Base-by-base conservation (phyloP, 2,329 filamentous ascomycete species). In the Hymenotorrendiella dingleyae region DNA sequence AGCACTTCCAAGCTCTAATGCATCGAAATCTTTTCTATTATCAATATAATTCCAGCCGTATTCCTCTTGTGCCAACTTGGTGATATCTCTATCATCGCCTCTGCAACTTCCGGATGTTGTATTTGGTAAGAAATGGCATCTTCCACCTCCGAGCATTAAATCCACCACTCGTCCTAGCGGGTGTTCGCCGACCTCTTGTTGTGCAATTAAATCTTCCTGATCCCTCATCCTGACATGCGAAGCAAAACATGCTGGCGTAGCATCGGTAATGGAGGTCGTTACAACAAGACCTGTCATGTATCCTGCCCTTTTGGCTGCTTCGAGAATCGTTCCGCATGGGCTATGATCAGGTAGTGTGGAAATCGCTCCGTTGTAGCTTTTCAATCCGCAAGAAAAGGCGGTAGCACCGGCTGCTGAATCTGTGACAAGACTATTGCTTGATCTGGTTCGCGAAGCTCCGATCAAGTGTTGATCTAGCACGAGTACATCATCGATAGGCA, bases 301-400 rank as follows among this genome's bases (percentile, higher is more conserved):
- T 11, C 93, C 93, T 7, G 86, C 85, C 54, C 80, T 78, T 68
- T 96, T 94, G 27, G 93, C 93, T 3, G 93, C 93, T 68, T 98
- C 93, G 40, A 98, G 76, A 4, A 82, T 88, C 14, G 90, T 95
- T 6, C 91, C 93, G 63, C 93, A 98, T 4, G 93, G 88, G 22
- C 80, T 79, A 54, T 85, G 80, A 64, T 94, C 83, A 0, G 90
- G 90, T 12, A 94, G 72, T 41, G 94, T 84, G 8, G 88, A 86
- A 54, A 98, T 97, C 54, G 93, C 93, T 36, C 89, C 89, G 60
- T 98, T 98, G 70, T 98, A 98, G 63, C 84, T 94, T 77, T 98
- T 98, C 60, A 74, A 68, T 16, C 80, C 91, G 59, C 93, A 98
- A 3, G 87, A 89, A 64, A 98, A 98, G 1, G 93, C 93, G 0